phyloP scores from a whole-genome alignment of 169 alveolate species.

The Neospora caninum region DNA sequence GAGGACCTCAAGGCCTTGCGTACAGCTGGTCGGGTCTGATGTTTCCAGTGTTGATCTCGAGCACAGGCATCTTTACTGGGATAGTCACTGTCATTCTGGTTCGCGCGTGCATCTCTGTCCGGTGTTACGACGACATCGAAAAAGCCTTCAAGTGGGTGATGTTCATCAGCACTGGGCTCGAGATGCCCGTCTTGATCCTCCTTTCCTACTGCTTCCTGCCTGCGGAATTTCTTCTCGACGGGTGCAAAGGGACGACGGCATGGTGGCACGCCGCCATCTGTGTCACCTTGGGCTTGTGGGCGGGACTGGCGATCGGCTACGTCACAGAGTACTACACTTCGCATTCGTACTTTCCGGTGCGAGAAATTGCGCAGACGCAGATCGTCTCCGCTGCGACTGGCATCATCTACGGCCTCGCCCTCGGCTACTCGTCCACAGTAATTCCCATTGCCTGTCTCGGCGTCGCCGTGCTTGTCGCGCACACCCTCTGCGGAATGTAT shows the following conservation, averaged over 20 bases:
- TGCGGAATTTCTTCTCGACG: conserved; percentile 59
- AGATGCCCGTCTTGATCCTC: conserved; percentile 82
- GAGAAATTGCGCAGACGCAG: conserved; percentile 85
- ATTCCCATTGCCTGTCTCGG: conserved; percentile 85
- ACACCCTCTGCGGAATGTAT: conserved; percentile 81
- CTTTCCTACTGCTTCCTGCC: conserved; percentile 76
- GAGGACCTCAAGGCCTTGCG: conserved; percentile 83
- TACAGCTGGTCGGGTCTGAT: conserved; percentile 55
- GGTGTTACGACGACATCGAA: conserved; percentile 76
- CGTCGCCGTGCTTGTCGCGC: conserved; percentile 80
- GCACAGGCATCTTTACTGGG: conserved; percentile 84
- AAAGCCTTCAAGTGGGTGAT: conserved; percentile 84
- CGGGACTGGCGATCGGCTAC: conserved; percentile 84
- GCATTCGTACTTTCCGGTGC: conserved; percentile 85
- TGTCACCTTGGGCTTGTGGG: conserved; percentile 82
- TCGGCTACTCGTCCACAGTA: conserved; percentile 88
- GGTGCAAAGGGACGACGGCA: conserved; percentile 73
- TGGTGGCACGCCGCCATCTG: conserved; percentile 79
- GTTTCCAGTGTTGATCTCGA: conserved; percentile 81
- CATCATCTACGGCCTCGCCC: conserved; percentile 87
- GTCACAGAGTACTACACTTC: conserved; percentile 90
- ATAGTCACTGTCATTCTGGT: conserved; percentile 81
- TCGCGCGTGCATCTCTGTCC: conserved; percentile 74
- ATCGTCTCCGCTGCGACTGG: conserved; percentile 88
- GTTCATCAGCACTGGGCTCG: conserved; percentile 83